phyloP scores from a whole-genome alignment of 805 yeast genomes.

The Saturnispora besseyi region DNA sequence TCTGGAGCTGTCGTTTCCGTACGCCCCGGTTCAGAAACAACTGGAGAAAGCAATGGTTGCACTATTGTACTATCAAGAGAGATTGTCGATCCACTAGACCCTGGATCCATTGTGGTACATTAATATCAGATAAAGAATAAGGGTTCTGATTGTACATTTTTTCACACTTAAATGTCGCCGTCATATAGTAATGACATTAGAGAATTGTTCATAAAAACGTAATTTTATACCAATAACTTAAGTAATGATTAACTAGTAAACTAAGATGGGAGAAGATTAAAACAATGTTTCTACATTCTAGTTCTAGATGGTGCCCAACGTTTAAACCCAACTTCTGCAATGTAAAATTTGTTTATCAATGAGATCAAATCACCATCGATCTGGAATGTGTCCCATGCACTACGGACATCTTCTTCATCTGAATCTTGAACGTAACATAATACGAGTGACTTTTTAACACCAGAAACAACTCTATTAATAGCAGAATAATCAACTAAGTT shows the following conservation, averaged over 20 bases:
- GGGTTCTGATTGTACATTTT: not conserved
- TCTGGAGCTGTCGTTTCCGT: not conserved
- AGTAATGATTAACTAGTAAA: too few relatives aligned
- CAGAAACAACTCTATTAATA: slow-evolving; percentile 71
- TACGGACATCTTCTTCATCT: slow-evolving; percentile 19
- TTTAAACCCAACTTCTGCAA: slow-evolving; percentile 60
- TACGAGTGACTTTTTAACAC: slow-evolving; percentile 74
- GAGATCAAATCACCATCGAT: slow-evolving; percentile 16
- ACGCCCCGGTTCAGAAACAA: not conserved
- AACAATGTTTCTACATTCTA: slow-evolving; percentile 44
- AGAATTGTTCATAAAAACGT: too few relatives aligned
- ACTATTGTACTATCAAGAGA: not conserved
- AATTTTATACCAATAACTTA: too few relatives aligned
- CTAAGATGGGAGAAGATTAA: too few relatives aligned
- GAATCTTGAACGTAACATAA: slow-evolving; percentile 59
- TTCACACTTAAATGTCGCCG: not conserved
- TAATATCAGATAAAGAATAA: not conserved
- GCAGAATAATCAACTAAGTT: slow-evolving; percentile 57
- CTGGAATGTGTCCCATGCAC: slow-evolving; percentile 10
- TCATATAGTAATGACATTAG: not conserved
- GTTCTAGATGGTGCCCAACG: slow-evolving; percentile 85
- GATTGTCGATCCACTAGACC: not conserved
- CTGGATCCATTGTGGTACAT: not conserved
- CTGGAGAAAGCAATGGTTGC: slow-evolving; percentile 1
- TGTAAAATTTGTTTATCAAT: slow-evolving; percentile 32